Conservation (phyloP, 2,329 filamentous ascomycete genomes). For the Pseudocercospora crystallina region DNA sequence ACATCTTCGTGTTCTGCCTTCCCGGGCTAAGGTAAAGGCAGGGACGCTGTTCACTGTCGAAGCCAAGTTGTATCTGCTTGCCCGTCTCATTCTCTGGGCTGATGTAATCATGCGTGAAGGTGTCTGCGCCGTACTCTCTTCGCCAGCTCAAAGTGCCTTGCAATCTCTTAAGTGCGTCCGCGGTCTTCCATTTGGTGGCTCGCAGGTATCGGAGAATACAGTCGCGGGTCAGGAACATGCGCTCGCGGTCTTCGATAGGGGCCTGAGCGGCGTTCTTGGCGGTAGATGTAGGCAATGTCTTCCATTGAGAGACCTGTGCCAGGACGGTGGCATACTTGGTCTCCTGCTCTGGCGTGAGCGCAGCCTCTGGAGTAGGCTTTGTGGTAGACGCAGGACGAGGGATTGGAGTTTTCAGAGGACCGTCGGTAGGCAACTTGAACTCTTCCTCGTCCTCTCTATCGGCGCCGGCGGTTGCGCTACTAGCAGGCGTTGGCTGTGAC, state of each 20-base stretch:
- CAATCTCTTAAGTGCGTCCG: conserved; percentile 75
- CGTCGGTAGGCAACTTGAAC: conserved; percentile 29
- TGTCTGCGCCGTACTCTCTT: conserved; percentile 81
- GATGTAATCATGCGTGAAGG: conserved; percentile 80
- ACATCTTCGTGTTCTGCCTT: conserved; percentile 86
- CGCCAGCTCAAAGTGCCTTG: conserved; percentile 82
- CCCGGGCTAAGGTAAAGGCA: conserved; percentile 89
- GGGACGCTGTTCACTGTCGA: conserved; percentile 79
- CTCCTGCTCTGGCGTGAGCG: conserved; percentile 74
- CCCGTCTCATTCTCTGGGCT: conserved; percentile 93
- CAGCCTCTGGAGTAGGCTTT: conserved; percentile 55
- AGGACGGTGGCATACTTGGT: conserved; percentile 79
- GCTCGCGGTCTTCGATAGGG: conserved; percentile 75
- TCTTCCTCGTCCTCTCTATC: conserved; percentile 25
- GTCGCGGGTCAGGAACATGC: conserved; percentile 86
- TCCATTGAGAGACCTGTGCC: conserved; percentile 68
- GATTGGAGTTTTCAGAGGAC: conserved; percentile 36
- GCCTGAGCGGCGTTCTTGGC: conserved; percentile 58
- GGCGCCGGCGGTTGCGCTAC: conserved; percentile 20
- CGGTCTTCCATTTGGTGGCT: conserved; percentile 84
- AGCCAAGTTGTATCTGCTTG: conserved; percentile 88
- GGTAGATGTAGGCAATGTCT: conserved; percentile 63
- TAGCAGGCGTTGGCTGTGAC: conserved; percentile 22
- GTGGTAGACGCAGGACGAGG: conserved; percentile 46
- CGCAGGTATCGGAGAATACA: conserved; percentile 90